Conservation (phyloP, 305 asterid species). For the Euphrasia arctica region DNA sequence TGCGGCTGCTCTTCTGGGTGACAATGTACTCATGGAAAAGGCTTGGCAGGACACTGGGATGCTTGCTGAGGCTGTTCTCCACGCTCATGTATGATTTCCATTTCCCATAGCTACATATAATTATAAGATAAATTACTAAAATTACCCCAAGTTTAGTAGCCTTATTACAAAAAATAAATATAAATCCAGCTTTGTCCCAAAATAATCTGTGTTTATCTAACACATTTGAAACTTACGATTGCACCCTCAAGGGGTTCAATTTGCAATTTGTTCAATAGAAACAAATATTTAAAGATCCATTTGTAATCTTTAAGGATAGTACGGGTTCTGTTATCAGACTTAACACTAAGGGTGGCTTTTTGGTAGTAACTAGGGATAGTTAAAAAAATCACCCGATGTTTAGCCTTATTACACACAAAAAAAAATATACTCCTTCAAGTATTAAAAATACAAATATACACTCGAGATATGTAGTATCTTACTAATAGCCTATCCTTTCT, state of each 20-base stretch:
- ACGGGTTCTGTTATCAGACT: not conserved
- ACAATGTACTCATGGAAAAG: conserved; percentile 91
- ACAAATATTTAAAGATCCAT: not conserved
- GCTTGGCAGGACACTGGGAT: conserved; percentile 97
- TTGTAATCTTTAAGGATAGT: not conserved
- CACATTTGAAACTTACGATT: not conserved
- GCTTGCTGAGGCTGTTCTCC: conserved; percentile 98
- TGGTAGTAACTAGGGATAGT: not conserved
- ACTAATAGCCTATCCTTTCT: not conserved
- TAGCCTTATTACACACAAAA: not conserved
- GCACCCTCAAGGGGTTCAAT: not conserved
- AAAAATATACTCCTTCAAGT: no score
- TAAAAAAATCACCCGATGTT: not conserved
- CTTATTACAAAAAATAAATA: not conserved
- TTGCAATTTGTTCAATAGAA: no score
- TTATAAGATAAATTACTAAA: not conserved
- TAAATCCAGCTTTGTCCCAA: not conserved
- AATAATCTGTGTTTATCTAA: not conserved
- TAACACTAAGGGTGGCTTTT: not conserved
- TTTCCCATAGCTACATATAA: not conserved
- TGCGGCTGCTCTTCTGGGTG: conserved; percentile 95
- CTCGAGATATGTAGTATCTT: not conserved
- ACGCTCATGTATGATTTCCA: conserved; percentile 63
- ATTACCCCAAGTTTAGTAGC: not conserved
- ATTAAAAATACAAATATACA: not conserved